These are phyloP conservation scores for Suhomyces xylopsoci DNA, from an alignment of 805 yeast species.

Conservation along the genomic window DNA sequence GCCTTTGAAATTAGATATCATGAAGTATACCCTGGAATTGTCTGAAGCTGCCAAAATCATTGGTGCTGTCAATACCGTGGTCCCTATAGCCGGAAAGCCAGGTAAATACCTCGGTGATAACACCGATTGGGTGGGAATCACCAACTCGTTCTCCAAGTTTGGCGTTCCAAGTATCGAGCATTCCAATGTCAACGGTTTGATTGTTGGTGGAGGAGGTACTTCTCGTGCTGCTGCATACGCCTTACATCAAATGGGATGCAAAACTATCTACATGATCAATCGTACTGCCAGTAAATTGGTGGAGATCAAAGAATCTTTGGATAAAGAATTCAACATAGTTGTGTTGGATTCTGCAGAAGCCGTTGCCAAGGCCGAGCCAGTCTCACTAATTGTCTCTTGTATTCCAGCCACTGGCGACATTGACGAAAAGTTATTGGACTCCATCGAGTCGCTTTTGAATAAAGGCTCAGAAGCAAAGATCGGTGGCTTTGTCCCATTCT, in stretches of 20 bases:
- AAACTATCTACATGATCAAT: slow-evolving; percentile 72
- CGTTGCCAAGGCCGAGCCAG: slow-evolving; percentile 42
- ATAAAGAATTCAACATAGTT: slow-evolving; percentile 54
- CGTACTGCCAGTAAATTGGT: slow-evolving; percentile 68
- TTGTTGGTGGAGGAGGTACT: slow-evolving; percentile 97
- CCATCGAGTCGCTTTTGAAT: slow-evolving; percentile 46
- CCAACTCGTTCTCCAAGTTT: slow-evolving; percentile 56
- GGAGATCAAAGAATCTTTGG: slow-evolving; percentile 60
- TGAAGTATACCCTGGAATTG: slow-evolving; percentile 60
- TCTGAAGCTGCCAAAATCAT: slow-evolving; percentile 76
- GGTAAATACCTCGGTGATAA: slow-evolving; percentile 72
- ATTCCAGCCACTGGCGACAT: slow-evolving; percentile 79
- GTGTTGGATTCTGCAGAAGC: slow-evolving; percentile 50
- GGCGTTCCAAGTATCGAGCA: slow-evolving; percentile 53
- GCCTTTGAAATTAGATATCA: slow-evolving; percentile 83
- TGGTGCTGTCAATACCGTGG: slow-evolving; percentile 92
- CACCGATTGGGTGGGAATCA: slow-evolving; percentile 94
- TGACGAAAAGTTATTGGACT: slow-evolving; percentile 47
- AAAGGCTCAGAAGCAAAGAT: slow-evolving; percentile 31
- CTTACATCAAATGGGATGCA: slow-evolving; percentile 72
- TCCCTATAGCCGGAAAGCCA: slow-evolving; percentile 37
- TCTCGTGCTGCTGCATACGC: slow-evolving; percentile 94
- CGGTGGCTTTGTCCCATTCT: slow-evolving; percentile 46
- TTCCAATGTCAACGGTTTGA: slow-evolving; percentile 56
- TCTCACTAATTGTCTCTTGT: slow-evolving; percentile 70